Conservation (phyloP, 257 asterid genomes). For the Misopates orontium region DNA sequence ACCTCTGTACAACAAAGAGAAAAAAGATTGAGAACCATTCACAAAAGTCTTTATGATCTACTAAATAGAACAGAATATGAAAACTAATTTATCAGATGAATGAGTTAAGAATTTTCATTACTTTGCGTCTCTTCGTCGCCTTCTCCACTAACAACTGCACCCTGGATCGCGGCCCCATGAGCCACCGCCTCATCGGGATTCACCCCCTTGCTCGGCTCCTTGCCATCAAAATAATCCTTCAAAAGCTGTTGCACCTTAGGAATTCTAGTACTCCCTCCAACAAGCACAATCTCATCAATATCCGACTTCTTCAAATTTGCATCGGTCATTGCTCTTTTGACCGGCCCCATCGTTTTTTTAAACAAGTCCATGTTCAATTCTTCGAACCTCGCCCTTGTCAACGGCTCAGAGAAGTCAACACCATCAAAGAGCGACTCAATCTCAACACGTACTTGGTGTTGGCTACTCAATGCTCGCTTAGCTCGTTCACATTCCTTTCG, state of each 20-base stretch:
- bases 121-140: constrained; percentile 57
- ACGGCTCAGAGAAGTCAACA: constrained; percentile 55
- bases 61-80: no score
- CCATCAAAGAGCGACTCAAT: constrained; percentile 60
- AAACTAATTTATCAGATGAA: not conserved
- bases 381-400: constrained; percentile 62
- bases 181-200: constrained; percentile 72
- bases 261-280: constrained; percentile 64
- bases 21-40: constrained; percentile 9
- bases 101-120: constrained; percentile 9
- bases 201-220: constrained; percentile 55
- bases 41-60: constrained; percentile 2
- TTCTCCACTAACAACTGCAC: constrained; percentile 55
- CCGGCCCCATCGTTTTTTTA: constrained; percentile 52
- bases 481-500: constrained; percentile 55
- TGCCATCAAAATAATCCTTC: constrained; percentile 52
- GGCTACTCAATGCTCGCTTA: constrained; percentile 57
- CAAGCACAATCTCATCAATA: constrained; percentile 56
- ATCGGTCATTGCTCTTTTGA: constrained; percentile 55
- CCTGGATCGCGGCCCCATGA: constrained; percentile 63
- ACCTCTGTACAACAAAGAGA: constrained; percentile 2
- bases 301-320: constrained; percentile 43
- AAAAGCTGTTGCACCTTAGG: constrained; percentile 55
- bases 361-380: constrained; percentile 58
- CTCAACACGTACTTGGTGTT: constrained; percentile 61